Percentiles rank a stretch among this genome's conserved stretches.
These are phyloP conservation scores for Ophiocordyceps robertsii DNA, from an alignment of 2,329 filamentous ascomycete genomes.

Conservation along the genomic window DNA sequence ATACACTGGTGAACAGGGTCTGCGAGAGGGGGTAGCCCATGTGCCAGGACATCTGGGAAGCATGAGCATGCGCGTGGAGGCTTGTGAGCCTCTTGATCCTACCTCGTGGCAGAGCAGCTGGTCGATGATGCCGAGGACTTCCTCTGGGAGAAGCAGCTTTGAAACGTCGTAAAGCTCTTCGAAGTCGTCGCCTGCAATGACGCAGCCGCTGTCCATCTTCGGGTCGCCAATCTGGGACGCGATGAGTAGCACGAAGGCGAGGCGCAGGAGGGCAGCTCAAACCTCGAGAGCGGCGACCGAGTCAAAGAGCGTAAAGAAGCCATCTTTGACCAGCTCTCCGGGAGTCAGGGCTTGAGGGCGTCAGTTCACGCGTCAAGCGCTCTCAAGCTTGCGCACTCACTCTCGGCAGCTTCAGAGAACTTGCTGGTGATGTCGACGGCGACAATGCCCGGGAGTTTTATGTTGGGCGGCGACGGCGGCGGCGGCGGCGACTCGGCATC, in stretches of 20 bases:
- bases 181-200: slow-evolving; percentile 64
- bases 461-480: slow-evolving; percentile 23
- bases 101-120: slow-evolving; percentile 84
- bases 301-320: slow-evolving; percentile 85
- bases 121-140: slow-evolving; percentile 89
- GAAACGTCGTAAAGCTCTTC: slow-evolving; percentile 72
- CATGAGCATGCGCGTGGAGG: background rate
- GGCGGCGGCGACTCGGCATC: slow-evolving; percentile 11
- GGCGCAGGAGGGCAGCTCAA: slow-evolving; percentile 6
- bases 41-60: slow-evolving; percentile 78
- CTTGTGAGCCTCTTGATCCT: slow-evolving; percentile 6
- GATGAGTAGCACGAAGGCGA: background rate
- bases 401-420: slow-evolving; percentile 37
- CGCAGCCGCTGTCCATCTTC: slow-evolving; percentile 94
- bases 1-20: slow-evolving; percentile 83
- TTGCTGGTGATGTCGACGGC: slow-evolving; percentile 44
- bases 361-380: slow-evolving; percentile 10
- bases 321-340: slow-evolving; percentile 87
- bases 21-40: slow-evolving; percentile 91
- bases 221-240: slow-evolving; percentile 79
- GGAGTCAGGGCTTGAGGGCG: slow-evolving; percentile 49
- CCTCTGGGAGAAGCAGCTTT: slow-evolving; percentile 53
- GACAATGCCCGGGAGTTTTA: slow-evolving; percentile 35
- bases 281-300: slow-evolving; percentile 78
- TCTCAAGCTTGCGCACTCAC: slow-evolving; percentile 21